phyloP scores from a whole-genome alignment of 192 early-diverging fungal species.

The Phlyctochytrium bullatum region DNA sequence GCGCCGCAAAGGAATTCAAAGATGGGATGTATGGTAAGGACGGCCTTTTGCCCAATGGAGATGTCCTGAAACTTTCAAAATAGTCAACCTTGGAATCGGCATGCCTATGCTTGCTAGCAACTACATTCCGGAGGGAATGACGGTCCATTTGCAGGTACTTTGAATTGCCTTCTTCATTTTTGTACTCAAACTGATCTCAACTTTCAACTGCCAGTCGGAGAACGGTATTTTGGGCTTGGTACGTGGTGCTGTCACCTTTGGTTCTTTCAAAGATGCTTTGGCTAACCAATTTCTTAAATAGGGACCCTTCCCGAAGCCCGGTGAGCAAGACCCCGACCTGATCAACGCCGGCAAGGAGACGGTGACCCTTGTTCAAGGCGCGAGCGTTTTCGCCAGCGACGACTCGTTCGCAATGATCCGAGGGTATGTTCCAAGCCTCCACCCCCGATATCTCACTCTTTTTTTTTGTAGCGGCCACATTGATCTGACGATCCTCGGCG shows the following conservation, averaged over 20 bases:
- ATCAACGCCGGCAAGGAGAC: constrained; percentile 85
- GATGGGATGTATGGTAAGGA: constrained; percentile 60
- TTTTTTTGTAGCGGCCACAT: constrained; percentile 55
- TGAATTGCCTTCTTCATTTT: not conserved
- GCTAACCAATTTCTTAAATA: not conserved
- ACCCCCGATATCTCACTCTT: not conserved
- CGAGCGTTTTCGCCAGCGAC: constrained; percentile 69
- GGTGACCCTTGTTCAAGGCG: constrained; percentile 66
- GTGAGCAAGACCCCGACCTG: constrained; percentile 71
- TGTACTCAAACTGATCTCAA: not conserved
- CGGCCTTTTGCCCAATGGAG: not conserved
- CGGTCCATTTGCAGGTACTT: constrained; percentile 63
- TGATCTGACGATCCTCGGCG: constrained; percentile 74
- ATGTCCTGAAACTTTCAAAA: too few relatives aligned
- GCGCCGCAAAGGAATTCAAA: constrained; percentile 76
- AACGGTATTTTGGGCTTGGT: constrained; percentile 75
- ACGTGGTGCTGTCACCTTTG: too few relatives aligned
- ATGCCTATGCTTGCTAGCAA: constrained; percentile 79
- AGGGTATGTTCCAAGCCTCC: constrained; percentile 21
- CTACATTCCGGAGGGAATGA: constrained; percentile 67
- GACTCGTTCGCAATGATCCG: constrained; percentile 81
- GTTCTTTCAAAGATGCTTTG: constrained; percentile 10
- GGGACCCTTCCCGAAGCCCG: constrained; percentile 67
- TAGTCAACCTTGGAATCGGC: constrained; percentile 62
- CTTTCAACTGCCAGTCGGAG: constrained; percentile 36